phyloP scores from a whole-genome alignment of 2,329 filamentous ascomycete genomes.

The Tolypocladium ovalisporum region DNA sequence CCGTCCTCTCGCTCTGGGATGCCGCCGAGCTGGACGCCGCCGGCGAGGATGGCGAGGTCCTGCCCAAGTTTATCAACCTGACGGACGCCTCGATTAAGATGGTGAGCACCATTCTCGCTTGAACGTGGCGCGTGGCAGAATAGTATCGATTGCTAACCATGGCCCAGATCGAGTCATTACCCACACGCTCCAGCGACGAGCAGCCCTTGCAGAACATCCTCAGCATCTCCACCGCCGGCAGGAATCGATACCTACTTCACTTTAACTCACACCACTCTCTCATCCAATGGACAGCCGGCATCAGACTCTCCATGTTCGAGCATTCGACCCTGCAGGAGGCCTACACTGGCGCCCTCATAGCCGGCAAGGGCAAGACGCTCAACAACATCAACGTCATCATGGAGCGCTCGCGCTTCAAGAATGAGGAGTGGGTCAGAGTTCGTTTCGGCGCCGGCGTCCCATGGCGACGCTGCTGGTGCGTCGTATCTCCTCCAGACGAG shows the following conservation, averaged over 20 bases:
- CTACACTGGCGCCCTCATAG: slow-evolving; percentile 91
- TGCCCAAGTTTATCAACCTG: slow-evolving; percentile 90
- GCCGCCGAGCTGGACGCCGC: slow-evolving; percentile 82
- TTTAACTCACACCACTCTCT: slow-evolving; percentile 92
- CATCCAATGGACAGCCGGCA: slow-evolving; percentile 91
- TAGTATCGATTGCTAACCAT: not conserved
- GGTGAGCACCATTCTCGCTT: slow-evolving; percentile 40
- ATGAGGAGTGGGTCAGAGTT: slow-evolving; percentile 90
- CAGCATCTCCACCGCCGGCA: slow-evolving; percentile 88
- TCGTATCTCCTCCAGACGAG: slow-evolving; percentile 84
- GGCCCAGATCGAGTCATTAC: slow-evolving; percentile 71
- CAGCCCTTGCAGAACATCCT: slow-evolving; percentile 88
- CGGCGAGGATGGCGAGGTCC: slow-evolving; percentile 71
- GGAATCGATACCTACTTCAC: slow-evolving; percentile 89
- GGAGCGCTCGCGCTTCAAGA: slow-evolving; percentile 64
- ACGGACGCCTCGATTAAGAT: slow-evolving; percentile 98
- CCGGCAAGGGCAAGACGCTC: slow-evolving; percentile 78
- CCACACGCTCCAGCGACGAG: slow-evolving; percentile 65
- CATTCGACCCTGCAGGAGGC: slow-evolving; percentile 88
- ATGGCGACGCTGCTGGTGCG: slow-evolving; percentile 95
- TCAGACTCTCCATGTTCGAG: slow-evolving; percentile 89
- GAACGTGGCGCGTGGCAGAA: not conserved
- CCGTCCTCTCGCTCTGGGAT: slow-evolving; percentile 91
- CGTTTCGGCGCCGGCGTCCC: slow-evolving; percentile 92
- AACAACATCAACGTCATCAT: slow-evolving; percentile 89